Base-by-base conservation (phyloP, 805 yeast species). In the Zygosaccharomyces lentus region DNA sequence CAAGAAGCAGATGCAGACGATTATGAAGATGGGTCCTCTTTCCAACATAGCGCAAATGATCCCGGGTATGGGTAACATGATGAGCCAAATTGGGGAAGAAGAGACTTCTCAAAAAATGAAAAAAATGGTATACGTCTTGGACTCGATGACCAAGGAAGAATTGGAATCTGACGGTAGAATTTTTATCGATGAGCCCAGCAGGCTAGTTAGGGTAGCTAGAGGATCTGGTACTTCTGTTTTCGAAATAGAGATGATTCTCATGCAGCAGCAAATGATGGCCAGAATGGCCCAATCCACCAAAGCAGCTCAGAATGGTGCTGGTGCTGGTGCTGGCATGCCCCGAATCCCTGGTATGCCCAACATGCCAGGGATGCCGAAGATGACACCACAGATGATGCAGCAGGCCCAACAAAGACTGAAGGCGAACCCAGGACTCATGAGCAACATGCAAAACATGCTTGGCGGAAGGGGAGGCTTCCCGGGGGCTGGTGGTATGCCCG, bases 11-110 rank as follows among this genome's bases (percentile, higher is more conserved):
- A 85, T 91, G 95, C 84, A 85, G 65, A 91, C 90, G 55, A 85
- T 93, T 57, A 74, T 91, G 78, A 93, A 93, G 66, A 87, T 93
- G 95, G 99, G 99, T 1, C 97, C 98, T 2, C 70, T 91, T 44
- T 82, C 95, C 19, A 90, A 93, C 64, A 87, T 91, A 52, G 96
- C 97, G 2, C 80, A 84, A 44, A 91, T 91, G 97, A 81, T 91
- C 49, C 99, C 99, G 0, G 93, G 84, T 21, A 87, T 96, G 59
- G 78, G 89, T 69, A 80, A 90, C 30, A 75, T 91, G 75, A 83
- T 91, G 78, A 80, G 76, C 43, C 91, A 87, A 65, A 81, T 87
- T 36, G 93, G 95, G 23, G 97, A 89, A 63, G 96, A 88, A 57
- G 98, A 93, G 58, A 83, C 96, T 0, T 78, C 87, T n/a, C 75